A percentile compares a stretch with the other conserved stretches of the same genome.
phyloP scores from a whole-genome alignment of 257 asterid species.

The Solanum megistacrolobum region DNA sequence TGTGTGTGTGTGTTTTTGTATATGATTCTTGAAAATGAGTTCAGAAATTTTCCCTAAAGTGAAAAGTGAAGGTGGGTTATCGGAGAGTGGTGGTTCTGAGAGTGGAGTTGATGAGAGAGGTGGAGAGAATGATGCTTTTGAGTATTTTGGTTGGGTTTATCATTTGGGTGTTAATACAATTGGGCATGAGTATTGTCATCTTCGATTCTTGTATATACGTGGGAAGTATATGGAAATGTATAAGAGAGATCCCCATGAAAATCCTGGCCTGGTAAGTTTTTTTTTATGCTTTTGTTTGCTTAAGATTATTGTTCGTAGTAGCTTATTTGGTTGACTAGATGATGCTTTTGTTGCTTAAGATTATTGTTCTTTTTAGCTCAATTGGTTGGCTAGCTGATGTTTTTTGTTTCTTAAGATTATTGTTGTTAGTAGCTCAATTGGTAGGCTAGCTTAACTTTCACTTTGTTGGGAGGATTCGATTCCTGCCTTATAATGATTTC shows the following conservation, averaged over 20 bases:
- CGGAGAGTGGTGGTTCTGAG: constrained; percentile 45
- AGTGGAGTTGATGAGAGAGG: constrained; percentile 36
- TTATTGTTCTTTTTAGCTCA: not conserved
- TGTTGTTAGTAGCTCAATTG: not conserved
- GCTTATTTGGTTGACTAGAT: not conserved
- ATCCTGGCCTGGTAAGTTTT: constrained; percentile 55
- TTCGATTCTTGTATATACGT: constrained; percentile 52
- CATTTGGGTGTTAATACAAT: constrained; percentile 69
- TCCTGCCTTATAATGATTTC: not conserved
- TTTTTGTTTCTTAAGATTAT: not conserved
- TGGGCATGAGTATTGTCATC: constrained; percentile 69
- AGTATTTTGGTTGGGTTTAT: constrained; percentile 72
- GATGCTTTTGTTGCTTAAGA: not conserved
- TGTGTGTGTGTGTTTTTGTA: not conserved
- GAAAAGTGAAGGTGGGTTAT: constrained; percentile 24
- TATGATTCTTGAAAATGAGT: not conserved
- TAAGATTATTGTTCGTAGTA: not conserved
- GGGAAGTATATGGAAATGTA: constrained; percentile 67
- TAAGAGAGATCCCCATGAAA: constrained; percentile 60
- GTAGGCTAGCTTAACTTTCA: not conserved
- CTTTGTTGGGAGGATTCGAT: not conserved
- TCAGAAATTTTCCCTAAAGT: constrained; percentile 17
- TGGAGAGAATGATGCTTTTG: constrained; percentile 25
- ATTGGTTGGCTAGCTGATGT: not conserved
- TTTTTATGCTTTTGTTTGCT: not conserved